phyloP scores from a whole-genome alignment of 2,329 filamentous ascomycete species.

The Fusarium sp. region DNA sequence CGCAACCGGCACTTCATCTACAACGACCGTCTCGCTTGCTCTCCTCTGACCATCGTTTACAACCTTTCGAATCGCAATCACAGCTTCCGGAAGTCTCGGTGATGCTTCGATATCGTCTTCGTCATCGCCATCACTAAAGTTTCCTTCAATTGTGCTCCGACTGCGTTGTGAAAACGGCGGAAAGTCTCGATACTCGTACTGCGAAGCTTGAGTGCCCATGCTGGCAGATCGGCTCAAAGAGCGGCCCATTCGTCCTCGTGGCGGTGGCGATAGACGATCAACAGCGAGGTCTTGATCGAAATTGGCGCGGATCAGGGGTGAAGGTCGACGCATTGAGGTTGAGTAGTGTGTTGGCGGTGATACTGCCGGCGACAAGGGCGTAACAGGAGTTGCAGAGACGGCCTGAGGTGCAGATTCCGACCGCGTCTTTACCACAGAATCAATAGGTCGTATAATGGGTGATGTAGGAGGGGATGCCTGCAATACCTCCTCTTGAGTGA shows the following conservation, averaged over 20 bases:
- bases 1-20: slow-evolving; percentile 44
- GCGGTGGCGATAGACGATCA: slow-evolving; percentile 50
- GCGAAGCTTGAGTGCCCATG: slow-evolving; percentile 46
- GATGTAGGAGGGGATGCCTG: slow-evolving; percentile 43
- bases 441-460: slow-evolving; percentile 46
- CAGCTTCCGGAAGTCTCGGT: slow-evolving; percentile 47
- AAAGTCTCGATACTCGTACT: slow-evolving; percentile 49
- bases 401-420: slow-evolving; percentile 45
- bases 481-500: slow-evolving; percentile 41
- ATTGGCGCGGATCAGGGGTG: slow-evolving; percentile 49
- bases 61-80: slow-evolving; percentile 45
- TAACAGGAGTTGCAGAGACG: slow-evolving; percentile 20
- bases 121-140: slow-evolving; percentile 38
- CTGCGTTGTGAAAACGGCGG: slow-evolving; percentile 51
- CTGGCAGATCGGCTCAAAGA: slow-evolving; percentile 50
- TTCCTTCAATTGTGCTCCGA: slow-evolving; percentile 42
- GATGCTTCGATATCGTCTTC: slow-evolving; percentile 45
- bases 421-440: slow-evolving; percentile 29
- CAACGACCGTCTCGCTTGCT: slow-evolving; percentile 43
- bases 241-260: slow-evolving; percentile 43
- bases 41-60: slow-evolving; percentile 34
- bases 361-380: slow-evolving; percentile 41
- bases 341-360: slow-evolving; percentile 46
- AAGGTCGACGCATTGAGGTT: slow-evolving; percentile 45
- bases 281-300: slow-evolving; percentile 52